A percentile compares a stretch with the other conserved stretches of the same genome.
Conservation (phyloP, 2,329 filamentous ascomycete genomes). For the Calonectria ilicicola region DNA sequence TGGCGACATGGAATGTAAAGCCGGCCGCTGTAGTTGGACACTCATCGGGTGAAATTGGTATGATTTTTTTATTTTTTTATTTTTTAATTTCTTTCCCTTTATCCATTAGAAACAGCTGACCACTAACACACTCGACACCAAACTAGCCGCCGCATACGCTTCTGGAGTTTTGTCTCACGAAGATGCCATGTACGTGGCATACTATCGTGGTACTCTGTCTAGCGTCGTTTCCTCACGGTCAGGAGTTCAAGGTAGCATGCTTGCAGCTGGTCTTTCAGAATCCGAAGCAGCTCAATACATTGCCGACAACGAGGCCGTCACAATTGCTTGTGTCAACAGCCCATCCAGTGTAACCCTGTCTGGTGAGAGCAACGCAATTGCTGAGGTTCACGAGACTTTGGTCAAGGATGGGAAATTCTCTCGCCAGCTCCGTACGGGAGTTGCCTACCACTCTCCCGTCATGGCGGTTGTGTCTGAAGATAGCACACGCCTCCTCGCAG, state of each 20-base stretch:
- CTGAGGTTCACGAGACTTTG: conserved; percentile 47
- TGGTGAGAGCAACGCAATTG: conserved; percentile 55
- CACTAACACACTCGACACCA: not conserved
- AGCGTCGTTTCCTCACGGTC: not conserved
- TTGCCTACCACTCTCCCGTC: conserved; percentile 63
- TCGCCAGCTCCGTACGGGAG: conserved; percentile 56
- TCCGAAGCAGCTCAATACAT: not conserved
- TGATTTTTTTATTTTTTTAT: not conserved
- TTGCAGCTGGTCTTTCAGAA: conserved; percentile 34
- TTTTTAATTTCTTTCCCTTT: not conserved
- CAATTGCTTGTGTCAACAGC: conserved; percentile 60
- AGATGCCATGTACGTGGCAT: conserved; percentile 57
- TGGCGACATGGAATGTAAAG: conserved; percentile 52
- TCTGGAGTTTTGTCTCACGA: conserved; percentile 43
- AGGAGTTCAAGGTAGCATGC: conserved; percentile 36
- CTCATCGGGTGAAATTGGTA: conserved; percentile 57
- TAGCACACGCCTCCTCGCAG: conserved; percentile 4
- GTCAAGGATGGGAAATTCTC: conserved; percentile 57
- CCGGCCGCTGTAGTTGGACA: conserved; percentile 56
- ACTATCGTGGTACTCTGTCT: conserved; percentile 52
- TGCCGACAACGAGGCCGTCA: not conserved
- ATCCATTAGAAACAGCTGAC: not conserved
- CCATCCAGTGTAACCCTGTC: conserved; percentile 61
- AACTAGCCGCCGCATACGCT: conserved; percentile 55
- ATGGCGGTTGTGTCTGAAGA: conserved; percentile 58